Percentiles rank a stretch among this genome's conserved stretches.
These are phyloP conservation scores for Beauveria rudraprayagi DNA, from an alignment of 2,329 filamentous ascomycete genomes.

Conservation along the genomic window DNA sequence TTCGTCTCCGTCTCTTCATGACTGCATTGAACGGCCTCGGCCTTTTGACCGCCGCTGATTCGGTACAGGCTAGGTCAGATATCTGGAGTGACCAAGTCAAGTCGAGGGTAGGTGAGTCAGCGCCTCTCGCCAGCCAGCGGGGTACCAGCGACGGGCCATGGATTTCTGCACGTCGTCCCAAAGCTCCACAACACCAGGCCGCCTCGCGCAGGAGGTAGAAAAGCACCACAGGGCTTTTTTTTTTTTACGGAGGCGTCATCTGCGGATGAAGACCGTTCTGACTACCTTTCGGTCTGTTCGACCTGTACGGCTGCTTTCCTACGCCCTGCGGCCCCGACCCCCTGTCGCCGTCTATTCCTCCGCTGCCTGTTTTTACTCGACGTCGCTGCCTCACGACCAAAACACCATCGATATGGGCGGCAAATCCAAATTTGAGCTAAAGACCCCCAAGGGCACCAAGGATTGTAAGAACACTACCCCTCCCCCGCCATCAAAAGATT, in stretches of 20 bases:
- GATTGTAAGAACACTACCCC: slow-evolving; percentile 48
- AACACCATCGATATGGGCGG: slow-evolving; percentile 25
- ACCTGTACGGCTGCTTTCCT: slow-evolving; percentile 9
- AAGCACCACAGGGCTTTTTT: slow-evolving; percentile 11
- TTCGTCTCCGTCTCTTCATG: background rate
- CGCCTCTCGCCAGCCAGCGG: background rate
- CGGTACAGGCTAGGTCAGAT: background rate
- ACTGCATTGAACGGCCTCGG: background rate
- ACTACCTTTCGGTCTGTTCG: slow-evolving; percentile 10
- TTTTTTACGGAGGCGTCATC: slow-evolving; percentile 6
- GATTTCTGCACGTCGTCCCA: slow-evolving; percentile 8
- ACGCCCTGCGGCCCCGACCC: background rate
- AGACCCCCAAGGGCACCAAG: slow-evolving; percentile 85
- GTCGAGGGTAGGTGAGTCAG: background rate
- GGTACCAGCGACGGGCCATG: background rate
- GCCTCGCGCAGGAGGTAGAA: slow-evolving; percentile 9
- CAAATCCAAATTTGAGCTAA: slow-evolving; percentile 58
- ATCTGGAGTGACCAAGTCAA: background rate
- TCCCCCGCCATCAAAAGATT: background rate
- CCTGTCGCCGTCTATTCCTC: background rate
- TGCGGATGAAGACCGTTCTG: slow-evolving; percentile 12
- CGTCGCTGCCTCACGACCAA: background rate
- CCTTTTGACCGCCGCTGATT: too few relatives aligned
- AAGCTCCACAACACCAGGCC: slow-evolving; percentile 11
- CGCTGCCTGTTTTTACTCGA: slow-evolving; percentile 2